These are phyloP conservation scores for Thelonectria rubi DNA, from an alignment of 2,329 filamentous ascomycete species.

Conservation along the genomic window DNA sequence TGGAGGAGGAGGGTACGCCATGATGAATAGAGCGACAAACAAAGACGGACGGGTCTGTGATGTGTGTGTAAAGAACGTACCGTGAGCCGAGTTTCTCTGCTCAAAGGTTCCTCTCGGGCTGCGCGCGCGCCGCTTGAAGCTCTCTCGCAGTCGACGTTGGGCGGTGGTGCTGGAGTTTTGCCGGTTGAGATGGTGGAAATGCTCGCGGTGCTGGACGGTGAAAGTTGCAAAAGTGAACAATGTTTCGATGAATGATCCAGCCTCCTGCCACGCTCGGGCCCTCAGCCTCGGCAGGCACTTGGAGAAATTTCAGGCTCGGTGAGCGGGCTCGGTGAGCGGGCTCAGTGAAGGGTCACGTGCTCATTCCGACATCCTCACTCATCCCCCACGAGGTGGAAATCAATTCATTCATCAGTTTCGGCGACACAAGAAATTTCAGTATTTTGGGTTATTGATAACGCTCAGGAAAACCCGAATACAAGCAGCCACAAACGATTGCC, in stretches of 20 bases:
- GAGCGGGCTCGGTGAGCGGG: slow-evolving; percentile 27
- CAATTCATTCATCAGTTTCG: background rate
- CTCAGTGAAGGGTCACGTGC: slow-evolving; percentile 11
- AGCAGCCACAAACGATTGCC: background rate
- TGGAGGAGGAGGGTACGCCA: slow-evolving; percentile 90
- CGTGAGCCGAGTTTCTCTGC: slow-evolving; percentile 56
- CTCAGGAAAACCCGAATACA: background rate
- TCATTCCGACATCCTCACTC: background rate
- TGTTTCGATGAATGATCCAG: slow-evolving; percentile 16
- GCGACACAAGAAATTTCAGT: background rate
- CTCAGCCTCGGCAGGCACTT: slow-evolving; percentile 30
- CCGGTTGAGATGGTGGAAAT: background rate
- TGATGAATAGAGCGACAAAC: slow-evolving; percentile 66
- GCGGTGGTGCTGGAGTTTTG: slow-evolving; percentile 6
- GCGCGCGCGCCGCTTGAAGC: background rate
- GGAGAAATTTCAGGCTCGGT: slow-evolving; percentile 22
- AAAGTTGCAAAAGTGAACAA: slow-evolving; percentile 14
- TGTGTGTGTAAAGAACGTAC: slow-evolving; percentile 54
- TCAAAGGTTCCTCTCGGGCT: slow-evolving; percentile 43
- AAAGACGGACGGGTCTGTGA: slow-evolving; percentile 34
- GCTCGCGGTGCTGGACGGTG: slow-evolving; percentile 15
- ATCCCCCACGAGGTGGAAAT: background rate
- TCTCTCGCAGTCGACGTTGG: slow-evolving; percentile 5
- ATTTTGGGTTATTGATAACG: background rate
- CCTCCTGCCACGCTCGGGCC: slow-evolving; percentile 19